Base-by-base conservation (phyloP, 2,329 filamentous ascomycete species). In the Arthrobotrys pseudoclavata region DNA sequence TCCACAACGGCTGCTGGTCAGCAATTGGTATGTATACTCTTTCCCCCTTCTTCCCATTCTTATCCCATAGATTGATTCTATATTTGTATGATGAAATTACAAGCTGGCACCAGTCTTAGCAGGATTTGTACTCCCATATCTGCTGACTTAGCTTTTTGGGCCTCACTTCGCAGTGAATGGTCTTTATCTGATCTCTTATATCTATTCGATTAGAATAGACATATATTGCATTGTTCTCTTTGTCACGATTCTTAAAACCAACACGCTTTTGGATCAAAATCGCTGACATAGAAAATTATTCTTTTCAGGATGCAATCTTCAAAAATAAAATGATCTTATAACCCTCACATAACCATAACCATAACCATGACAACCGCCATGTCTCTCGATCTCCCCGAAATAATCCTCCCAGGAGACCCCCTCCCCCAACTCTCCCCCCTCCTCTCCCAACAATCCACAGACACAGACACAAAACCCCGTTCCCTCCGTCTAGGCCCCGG, bases 61-160 rank as follows among this genome's bases (percentile, higher is more conserved):
- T 52, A 4, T 31, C 34, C 22, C 15, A n/a, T n/a, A 7, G 4
- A 18, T 45, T 20, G 1, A 40, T 40, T 40, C 37, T 40, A 3
- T 31, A 12, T 10, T 47, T 29, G 26, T 47, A 72, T 78, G 74
- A 78, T 78, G 74, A 78, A 68, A 78, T 66, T 62, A 67, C 47
- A 71, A 77, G 74, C 74, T 78, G 74, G 74, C 74, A 78, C 74
- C 74, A 78, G 74, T 78, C 74, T 62, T 68, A 78, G 74, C 72
- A 76, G 68, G 74, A 78, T 50, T 78, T 78, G 74, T 78, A 78
- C 74, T 78, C 74, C 68, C 68, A 62, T 50, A 67, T 71, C 67
- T 78, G 74, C 74, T 67, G 74, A 78, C 74, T 64, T 78, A 77
- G 74, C 74, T 78, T 72, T 66, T 60, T 42, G 55, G 72, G 72